Base-by-base conservation (phyloP, 2,329 filamentous ascomycete species). In the Arthroderma uncinatum region DNA sequence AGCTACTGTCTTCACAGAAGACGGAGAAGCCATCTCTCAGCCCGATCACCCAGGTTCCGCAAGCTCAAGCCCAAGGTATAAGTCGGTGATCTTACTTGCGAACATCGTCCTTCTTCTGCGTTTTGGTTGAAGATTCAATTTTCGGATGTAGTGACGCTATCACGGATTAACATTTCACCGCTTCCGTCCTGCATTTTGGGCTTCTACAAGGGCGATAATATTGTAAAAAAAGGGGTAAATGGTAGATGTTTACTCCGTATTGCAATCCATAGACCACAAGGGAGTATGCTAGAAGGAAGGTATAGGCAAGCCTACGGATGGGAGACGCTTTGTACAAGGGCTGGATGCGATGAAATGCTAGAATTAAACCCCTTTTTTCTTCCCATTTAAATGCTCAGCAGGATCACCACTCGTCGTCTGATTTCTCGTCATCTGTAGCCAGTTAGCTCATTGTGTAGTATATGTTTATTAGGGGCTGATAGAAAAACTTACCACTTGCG, bases 401-500 rank as follows among this genome's bases (percentile, higher is more conserved):
- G 19, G 47, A 58, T 71, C 65, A 75, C 73, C 73, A 76, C 63
- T 76, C 73, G 50, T 76, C 72, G 58, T 75, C 73, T 34, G 74
- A 73, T 58, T 73, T 74, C 59, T 76, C 73, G 55, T 76, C 73
- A 66, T 76, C 73, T 76, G 57, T 53, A n/a, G 28, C 10, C n/a
- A 55, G 30, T 23, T 30, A 21, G 28, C 36, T 10, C 21, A 30
- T 36, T 5, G 33, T 33, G 2, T 9, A 53, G 28, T 19, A 42
- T 25, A 12, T 6, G 40, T 12, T 40, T 37, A 59, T 25, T 12
- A 50, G 54, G 59, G 47, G 61, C 61, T 10, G 8, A 58, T 10
- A 37, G 53, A 23, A 42, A 57, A 56, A 85, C 88, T 83, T 82
- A 96, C 92, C 92, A 78, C 89, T 95, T 70, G 88, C 86, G 74